These are phyloP conservation scores for Rhizomucor pusillus DNA, from an alignment of 371 early-diverging fungal genomes.

Conservation along the genomic window DNA sequence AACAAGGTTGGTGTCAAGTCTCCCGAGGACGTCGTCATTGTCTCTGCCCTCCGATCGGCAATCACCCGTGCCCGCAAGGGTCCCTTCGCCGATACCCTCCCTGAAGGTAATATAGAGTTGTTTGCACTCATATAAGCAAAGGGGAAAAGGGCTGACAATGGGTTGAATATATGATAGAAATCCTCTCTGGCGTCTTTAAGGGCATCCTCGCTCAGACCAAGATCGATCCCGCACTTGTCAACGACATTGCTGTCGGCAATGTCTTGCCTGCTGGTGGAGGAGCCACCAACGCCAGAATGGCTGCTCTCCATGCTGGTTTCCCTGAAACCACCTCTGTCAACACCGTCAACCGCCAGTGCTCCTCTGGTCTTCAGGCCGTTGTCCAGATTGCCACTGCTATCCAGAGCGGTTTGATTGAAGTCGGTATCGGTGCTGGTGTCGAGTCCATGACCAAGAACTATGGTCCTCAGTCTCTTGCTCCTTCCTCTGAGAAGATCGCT, in stretches of 20 bases:
- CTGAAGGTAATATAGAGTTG: conserved; percentile 42
- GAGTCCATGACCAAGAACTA: conserved; percentile 97
- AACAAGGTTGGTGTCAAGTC: conserved; percentile 77
- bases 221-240: conserved; percentile 86
- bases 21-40: conserved; percentile 86
- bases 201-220: conserved; percentile 76
- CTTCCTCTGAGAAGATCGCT: conserved; percentile 74
- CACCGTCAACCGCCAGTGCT: conserved; percentile 97
- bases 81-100: conserved; percentile 89
- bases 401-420: conserved; percentile 87
- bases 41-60: conserved; percentile 87
- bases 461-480: conserved; percentile 73
- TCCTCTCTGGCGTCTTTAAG: conserved; percentile 86
- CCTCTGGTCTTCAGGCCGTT: conserved; percentile 94
- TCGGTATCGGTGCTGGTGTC: conserved; percentile 98
- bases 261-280: conserved; percentile 93
- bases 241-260: conserved; percentile 95
- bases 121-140: not conserved
- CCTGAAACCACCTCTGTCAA: conserved; percentile 81
- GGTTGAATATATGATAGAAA: conserved; percentile 53
- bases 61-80: conserved; percentile 93
- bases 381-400: conserved; percentile 91
- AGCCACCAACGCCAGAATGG: conserved; percentile 94
- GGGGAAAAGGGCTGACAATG: not conserved
- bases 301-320: conserved; percentile 92